These are phyloP conservation scores for Cladophialophora bantiana DNA, from an alignment of 2,329 filamentous ascomycete species.

Conservation along the genomic window DNA sequence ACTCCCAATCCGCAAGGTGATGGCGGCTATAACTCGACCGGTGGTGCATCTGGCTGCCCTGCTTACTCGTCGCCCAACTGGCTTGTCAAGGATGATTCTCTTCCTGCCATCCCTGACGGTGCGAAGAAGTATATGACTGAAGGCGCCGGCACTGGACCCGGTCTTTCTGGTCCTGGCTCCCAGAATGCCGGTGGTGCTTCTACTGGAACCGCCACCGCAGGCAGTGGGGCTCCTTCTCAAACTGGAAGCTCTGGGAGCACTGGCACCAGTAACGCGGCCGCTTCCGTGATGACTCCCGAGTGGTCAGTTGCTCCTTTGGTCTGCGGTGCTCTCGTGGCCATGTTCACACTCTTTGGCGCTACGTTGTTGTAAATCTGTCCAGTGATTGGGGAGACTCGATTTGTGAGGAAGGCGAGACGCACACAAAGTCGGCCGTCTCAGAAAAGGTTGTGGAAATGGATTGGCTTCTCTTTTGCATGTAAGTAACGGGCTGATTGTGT, in stretches of 20 bases:
- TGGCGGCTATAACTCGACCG: slow-evolving; percentile 65
- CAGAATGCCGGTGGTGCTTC: slow-evolving; percentile 62
- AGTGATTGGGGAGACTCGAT: neutral
- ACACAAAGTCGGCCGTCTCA: neutral
- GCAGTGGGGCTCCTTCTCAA: slow-evolving; percentile 51
- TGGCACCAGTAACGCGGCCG: slow-evolving; percentile 52
- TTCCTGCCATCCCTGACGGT: slow-evolving; percentile 64
- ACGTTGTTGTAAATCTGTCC: slow-evolving; percentile 47
- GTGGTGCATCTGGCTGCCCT: slow-evolving; percentile 62
- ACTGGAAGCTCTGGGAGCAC: slow-evolving; percentile 36
- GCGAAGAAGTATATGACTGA: slow-evolving; percentile 64
- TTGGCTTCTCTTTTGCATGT: slow-evolving; percentile 23
- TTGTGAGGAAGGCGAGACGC: neutral
- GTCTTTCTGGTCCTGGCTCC: slow-evolving; percentile 63
- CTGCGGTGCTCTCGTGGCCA: slow-evolving; percentile 58
- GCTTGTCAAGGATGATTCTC: slow-evolving; percentile 60
- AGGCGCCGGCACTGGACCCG: slow-evolving; percentile 64
- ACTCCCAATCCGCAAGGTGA: slow-evolving; percentile 62
- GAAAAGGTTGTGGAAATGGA: slow-evolving; percentile 3
- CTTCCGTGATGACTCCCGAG: slow-evolving; percentile 53
- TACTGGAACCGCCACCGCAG: slow-evolving; percentile 57
- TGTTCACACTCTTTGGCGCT: slow-evolving; percentile 63
- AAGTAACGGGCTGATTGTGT: slow-evolving; percentile 15
- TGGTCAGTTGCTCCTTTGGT: slow-evolving; percentile 59
- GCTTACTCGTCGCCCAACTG: slow-evolving; percentile 59